phyloP scores from a whole-genome alignment of 75 land plant genomes.

The Cupressus sempervirens region DNA sequence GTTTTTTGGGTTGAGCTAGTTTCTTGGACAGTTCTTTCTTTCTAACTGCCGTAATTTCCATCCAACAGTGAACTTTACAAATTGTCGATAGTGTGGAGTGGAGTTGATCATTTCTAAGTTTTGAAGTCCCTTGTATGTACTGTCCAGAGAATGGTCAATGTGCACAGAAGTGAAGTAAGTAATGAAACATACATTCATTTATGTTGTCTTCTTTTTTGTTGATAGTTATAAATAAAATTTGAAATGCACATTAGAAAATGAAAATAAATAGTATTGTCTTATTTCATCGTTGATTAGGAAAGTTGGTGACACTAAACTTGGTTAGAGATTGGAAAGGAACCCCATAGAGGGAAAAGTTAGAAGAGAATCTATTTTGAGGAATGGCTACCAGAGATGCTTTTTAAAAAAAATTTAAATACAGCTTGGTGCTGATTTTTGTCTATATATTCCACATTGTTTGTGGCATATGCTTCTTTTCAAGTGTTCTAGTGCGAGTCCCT shows the following conservation, averaged over 20 bases:
- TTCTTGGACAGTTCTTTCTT: not conserved
- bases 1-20: not conserved
- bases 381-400: not conserved
- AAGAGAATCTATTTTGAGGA: not conserved
- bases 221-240: not conserved
- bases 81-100: not conserved
- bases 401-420: too few relatives aligned
- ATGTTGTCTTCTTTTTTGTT: not conserved
- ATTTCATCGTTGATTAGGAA: not conserved
- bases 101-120: not conserved
- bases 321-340: not conserved
- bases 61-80: not conserved
- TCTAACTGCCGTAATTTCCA: not conserved
- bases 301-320: not conserved
- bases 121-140: not conserved
- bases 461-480: too few relatives aligned
- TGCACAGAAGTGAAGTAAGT: not conserved
- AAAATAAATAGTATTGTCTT: not conserved
- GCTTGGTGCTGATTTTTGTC: not conserved
- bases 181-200: not conserved
- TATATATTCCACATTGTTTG: not conserved
- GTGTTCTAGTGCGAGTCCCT: too few relatives aligned
- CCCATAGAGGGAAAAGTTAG: not conserved
- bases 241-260: not conserved
- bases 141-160: not conserved